Evolutionary conservation across 768 basidiomycete species (phyloP).

Genomic region (Suillus tomentosus): DNA sequence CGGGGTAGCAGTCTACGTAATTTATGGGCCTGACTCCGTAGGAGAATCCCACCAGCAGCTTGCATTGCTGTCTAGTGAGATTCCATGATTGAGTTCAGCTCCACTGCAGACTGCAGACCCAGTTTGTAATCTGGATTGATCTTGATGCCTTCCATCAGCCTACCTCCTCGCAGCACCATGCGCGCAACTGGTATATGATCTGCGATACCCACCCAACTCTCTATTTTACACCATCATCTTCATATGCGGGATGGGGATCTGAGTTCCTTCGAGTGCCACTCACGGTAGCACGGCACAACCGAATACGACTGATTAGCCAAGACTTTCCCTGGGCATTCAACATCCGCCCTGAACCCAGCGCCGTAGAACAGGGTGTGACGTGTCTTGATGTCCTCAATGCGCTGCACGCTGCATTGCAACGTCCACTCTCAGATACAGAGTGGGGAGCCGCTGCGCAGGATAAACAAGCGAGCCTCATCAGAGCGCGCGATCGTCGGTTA

Average conservation of each 20-base stretch:
- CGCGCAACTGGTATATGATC: constrained; percentile 12
- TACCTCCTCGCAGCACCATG: constrained; percentile 5
- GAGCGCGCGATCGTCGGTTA: constrained; percentile 10
- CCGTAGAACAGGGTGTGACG: background rate
- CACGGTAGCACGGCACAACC: background rate
- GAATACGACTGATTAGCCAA: constrained; percentile 11
- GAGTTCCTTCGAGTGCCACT: constrained; percentile 10
- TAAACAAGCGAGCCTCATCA: constrained; percentile 2
- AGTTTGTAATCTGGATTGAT: background rate
- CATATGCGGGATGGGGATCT: background rate
- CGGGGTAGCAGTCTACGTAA: background rate
- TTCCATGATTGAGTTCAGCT: background rate
- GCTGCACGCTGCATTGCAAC: constrained; percentile 11
- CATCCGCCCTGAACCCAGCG: background rate
- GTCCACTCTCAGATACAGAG: constrained; percentile 13
- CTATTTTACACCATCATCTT: constrained; percentile 3
- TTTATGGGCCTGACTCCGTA: background rate
- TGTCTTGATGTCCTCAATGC: constrained; percentile 13
- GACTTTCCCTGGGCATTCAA: constrained; percentile 17
- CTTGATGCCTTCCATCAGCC: background rate
- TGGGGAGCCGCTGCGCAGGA: constrained; percentile 10
- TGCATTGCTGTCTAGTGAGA: background rate
- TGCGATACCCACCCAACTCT: constrained; percentile 8
- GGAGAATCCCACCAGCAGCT: background rate
- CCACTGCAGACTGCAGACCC: background rate